These are phyloP conservation scores for Blastocystis sp. DNA, from an alignment of 352 stramenopile species.

Conservation along the genomic window DNA sequence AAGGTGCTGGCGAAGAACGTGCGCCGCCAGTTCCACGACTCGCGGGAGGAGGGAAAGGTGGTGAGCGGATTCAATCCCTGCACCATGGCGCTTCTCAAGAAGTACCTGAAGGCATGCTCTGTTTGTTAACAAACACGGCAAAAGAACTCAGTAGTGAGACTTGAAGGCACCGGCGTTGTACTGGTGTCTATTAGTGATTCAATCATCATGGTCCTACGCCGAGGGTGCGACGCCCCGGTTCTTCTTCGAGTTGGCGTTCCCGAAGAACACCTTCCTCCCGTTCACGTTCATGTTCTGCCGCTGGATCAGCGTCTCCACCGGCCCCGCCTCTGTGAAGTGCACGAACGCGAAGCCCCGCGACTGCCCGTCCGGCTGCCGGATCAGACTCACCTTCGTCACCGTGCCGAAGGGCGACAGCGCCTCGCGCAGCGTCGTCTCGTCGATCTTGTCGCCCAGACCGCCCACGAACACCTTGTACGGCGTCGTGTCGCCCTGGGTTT, in stretches of 20 bases:
- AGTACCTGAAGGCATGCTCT: constrained; percentile 78
- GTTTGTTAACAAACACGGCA: constrained; percentile 44
- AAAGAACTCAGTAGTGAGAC: neutral
- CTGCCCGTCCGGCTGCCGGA: constrained; percentile 45
- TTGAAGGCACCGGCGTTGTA: too few relatives aligned
- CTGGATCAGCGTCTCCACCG: constrained; percentile 47
- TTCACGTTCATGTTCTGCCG: constrained; percentile 37
- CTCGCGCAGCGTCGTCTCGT: constrained; percentile 23
- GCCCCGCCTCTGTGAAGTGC: constrained; percentile 35
- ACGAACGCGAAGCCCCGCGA: constrained; percentile 49
- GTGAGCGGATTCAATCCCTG: constrained; percentile 90
- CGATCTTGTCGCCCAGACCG: constrained; percentile 45
- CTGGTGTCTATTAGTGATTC: neutral
- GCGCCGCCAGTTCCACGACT: constrained; percentile 81
- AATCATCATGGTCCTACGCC: neutral
- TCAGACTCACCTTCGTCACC: constrained; percentile 27
- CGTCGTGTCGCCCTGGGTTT: neutral
- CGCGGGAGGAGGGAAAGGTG: constrained; percentile 77
- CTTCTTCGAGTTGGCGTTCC: constrained; percentile 49
- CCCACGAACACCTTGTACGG: constrained; percentile 57
- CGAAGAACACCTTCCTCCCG: constrained; percentile 35
- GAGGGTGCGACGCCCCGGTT: neutral
- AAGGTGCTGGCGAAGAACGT: constrained; percentile 95
- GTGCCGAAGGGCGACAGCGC: constrained; percentile 37
- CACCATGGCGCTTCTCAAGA: constrained; percentile 84